Evolutionary conservation across 345 rosid genomes (phyloP).

Genomic region (Euclidium syriacum): DNA sequence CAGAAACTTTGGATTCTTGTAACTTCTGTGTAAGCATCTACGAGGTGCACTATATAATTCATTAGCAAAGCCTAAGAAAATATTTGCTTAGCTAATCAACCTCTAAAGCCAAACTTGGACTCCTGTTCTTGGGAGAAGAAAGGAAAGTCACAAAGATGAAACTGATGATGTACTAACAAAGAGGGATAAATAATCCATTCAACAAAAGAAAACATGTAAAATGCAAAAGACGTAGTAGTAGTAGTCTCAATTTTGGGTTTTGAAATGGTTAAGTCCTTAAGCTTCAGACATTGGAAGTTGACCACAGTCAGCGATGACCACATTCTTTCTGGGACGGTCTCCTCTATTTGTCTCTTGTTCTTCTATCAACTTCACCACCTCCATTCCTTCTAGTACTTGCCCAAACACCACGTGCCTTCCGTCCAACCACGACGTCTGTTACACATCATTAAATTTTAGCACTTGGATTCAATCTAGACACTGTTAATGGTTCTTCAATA

Average conservation of each 20-base stretch:
- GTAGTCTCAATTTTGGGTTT: background rate
- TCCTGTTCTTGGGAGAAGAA: background rate
- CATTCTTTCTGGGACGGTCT: constrained; percentile 88
- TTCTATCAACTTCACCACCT: constrained; percentile 60
- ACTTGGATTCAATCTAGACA: too few species aligned
- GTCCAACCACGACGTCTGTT: constrained; percentile 96
- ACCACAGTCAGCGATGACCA: constrained; percentile 77
- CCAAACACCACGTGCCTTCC: constrained; percentile 96
- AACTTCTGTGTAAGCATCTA: too few species aligned
- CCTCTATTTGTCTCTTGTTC: constrained; percentile 91
- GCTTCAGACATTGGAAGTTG: constrained; percentile 73
- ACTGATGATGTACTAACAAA: too few species aligned
- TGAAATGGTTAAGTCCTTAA: constrained; percentile 26
- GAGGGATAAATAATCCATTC: background rate
- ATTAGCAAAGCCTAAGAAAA: background rate
- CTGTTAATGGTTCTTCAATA: too few species aligned
- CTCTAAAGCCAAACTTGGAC: background rate
- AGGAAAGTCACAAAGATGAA: too few species aligned
- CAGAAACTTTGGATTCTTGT: too few species aligned
- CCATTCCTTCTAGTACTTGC: constrained; percentile 96
- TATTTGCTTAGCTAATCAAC: background rate
- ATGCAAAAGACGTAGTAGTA: constrained; percentile 10
- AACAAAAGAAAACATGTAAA: constrained; percentile 10
- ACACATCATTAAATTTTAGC: too few species aligned
- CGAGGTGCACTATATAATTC: background rate